Evolutionary conservation across 2,329 filamentous ascomycete species (phyloP).

Genomic region (Aspergillus aculeatinus): DNA sequence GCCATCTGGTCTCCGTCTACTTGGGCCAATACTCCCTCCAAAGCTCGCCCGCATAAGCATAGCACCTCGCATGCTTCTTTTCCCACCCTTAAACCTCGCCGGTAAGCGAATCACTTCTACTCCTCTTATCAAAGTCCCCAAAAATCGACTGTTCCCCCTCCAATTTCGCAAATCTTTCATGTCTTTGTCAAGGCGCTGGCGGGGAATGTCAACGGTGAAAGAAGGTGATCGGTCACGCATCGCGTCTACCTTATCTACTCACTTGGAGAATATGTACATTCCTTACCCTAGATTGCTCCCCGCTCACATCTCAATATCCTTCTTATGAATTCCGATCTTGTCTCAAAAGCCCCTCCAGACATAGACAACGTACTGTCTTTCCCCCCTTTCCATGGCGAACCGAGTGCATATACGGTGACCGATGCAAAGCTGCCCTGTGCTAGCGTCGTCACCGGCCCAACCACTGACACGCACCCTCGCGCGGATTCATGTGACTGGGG

Average conservation of each 20-base stretch:
- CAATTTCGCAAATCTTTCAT: not conserved
- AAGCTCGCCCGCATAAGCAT: not conserved
- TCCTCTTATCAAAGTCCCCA: constrained; percentile 17
- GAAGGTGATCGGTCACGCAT: constrained; percentile 10
- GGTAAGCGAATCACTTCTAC: constrained; percentile 24
- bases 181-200: constrained; percentile 4
- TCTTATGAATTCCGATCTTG: not conserved
- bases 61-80: constrained; percentile 3
- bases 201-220: constrained; percentile 3
- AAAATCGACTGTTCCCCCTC: not conserved
- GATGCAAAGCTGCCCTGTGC: constrained; percentile 9
- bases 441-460: constrained; percentile 3
- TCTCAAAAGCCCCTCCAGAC: not conserved
- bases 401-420: not conserved
- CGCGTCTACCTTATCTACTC: constrained; percentile 14
- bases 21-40: constrained; percentile 1
- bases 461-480: not conserved
- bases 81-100: constrained; percentile 2
- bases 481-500: not conserved
- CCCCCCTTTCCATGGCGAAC: not conserved
- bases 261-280: constrained; percentile 1
- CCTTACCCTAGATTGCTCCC: not conserved
- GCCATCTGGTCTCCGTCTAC: constrained; percentile 10
- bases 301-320: not conserved
- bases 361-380: not conserved